Evolutionary conservation across 306 rosid species (phyloP), one percentile per base, ranked within the genome.

Genomic region (Herpetospermum pedunculosum): DNA sequence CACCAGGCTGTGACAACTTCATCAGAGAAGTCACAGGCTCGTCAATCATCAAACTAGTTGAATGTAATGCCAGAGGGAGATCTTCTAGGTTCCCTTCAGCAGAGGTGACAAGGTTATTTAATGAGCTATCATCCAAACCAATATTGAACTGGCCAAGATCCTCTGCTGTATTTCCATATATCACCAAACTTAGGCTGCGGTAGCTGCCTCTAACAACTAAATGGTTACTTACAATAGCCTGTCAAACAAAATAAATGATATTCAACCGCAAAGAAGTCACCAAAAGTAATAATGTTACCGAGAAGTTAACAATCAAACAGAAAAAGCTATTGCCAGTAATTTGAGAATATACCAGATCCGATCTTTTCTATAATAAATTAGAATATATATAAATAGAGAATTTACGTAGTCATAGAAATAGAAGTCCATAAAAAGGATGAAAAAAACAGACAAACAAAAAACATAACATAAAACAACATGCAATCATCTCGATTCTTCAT

Each of bases 71-170:
- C 77, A 84, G 80, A 62, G 97, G 97, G 77, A 95, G 90, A 73
- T 95, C 97, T 83, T 91, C 99, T 76, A 88, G 89, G 85, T 83
- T 95, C 78, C 92, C 97, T 78, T 84, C 96, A 30, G 88, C 80
- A 78, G 96, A 95, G 77, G 88, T 88, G 77, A 88, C 92, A 64
- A 91, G 90, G 84, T 89, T 92, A 75, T 88, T 88, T 84, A 91
- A 77, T 2, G 96, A 89, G 84, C 80, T 89, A 83, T 94, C 99
- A 89, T 81, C 91, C 77, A 91, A 84, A 72, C 89, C 99, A 63
- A 94, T 91, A 87, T 89, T 94, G 77, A 95, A 88, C 81, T 95
- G 99, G 74, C 99, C 99, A 79, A 95, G 83, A 81, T 91, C 99
- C 86, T 89, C 99, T 7, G 97, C 96, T 8, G 97, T 95, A 82